These are phyloP conservation scores for Boletus speciosus DNA, from an alignment of 768 basidiomycete genomes.

Conservation along the genomic window DNA sequence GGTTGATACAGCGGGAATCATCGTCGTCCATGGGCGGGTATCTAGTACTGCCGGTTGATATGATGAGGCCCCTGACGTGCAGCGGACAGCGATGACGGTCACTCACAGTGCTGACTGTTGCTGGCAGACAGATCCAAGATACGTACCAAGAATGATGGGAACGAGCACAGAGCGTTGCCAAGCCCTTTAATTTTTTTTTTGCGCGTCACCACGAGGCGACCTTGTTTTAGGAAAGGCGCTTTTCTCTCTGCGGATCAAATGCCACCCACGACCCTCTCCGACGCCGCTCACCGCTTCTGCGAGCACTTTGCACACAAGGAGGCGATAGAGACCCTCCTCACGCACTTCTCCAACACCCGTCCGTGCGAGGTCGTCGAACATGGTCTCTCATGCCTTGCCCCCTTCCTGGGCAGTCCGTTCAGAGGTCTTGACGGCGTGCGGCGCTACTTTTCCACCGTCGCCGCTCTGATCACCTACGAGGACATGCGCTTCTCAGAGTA, in stretches of 20 bases:
- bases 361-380: conserved; percentile 50
- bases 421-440: conserved; percentile 40
- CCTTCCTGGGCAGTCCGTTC: conserved; percentile 57
- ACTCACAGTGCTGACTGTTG: conserved; percentile 14
- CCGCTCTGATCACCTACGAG: conserved; percentile 45
- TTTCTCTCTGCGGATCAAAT: no score
- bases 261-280: conserved; percentile 28
- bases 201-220: no score
- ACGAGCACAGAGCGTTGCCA: no score
- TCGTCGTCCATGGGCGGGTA: conserved; percentile 10
- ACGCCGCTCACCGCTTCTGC: conserved; percentile 48
- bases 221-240: no score
- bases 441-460: conserved; percentile 49
- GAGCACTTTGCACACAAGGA: conserved; percentile 47
- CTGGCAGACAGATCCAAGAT: background rate
- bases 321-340: conserved; percentile 40
- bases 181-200: no score
- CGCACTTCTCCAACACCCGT: conserved; percentile 48
- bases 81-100: no score
- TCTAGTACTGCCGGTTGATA: background rate
- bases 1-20: conserved; percentile 34
- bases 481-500: conserved; percentile 54
- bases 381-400: conserved; percentile 50
- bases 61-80: conserved; percentile 13
- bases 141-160: no score